Percentiles rank a stretch among this genome's conserved stretches.
Evolutionary conservation across 768 basidiomycete species (phyloP).

Genomic region (Boletus sp.): DNA sequence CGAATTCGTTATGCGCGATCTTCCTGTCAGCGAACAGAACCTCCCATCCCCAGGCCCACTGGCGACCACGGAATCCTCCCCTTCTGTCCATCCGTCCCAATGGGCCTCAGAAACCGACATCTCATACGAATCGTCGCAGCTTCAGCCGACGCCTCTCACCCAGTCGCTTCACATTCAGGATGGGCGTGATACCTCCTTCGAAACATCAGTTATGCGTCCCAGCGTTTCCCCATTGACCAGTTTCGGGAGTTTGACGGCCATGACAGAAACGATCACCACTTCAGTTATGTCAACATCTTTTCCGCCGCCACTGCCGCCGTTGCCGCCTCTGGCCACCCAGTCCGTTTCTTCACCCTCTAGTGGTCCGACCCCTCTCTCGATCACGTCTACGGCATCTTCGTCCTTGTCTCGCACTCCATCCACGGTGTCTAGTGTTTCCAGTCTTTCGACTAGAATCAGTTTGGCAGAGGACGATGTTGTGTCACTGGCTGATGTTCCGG

Average conservation of each 20-base stretch:
- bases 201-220: conserved; percentile 72
- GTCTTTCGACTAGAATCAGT: conserved; percentile 41
- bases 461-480: conserved; percentile 31
- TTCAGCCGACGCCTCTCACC: conserved; percentile 68
- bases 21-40: conserved; percentile 30
- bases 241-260: conserved; percentile 32
- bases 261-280: conserved; percentile 34
- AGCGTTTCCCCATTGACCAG: conserved; percentile 42
- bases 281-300: conserved; percentile 16
- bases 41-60: conserved; percentile 36
- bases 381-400: conserved; percentile 33
- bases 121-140: conserved; percentile 77
- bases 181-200: conserved; percentile 61
- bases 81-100: conserved; percentile 41
- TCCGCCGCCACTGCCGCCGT: neutral
- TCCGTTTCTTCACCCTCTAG: conserved; percentile 34
- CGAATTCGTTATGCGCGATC: conserved; percentile 26
- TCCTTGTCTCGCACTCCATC: conserved; percentile 40
- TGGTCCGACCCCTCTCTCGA: conserved; percentile 28
- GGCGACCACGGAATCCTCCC: conserved; percentile 35
- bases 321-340: conserved; percentile 15
- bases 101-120: conserved; percentile 67
- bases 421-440: conserved; percentile 40
- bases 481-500: conserved; percentile 18
- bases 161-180: conserved; percentile 53